Conservation (phyloP, 306 rosid species). For the Gastrolobium bilobum region DNA sequence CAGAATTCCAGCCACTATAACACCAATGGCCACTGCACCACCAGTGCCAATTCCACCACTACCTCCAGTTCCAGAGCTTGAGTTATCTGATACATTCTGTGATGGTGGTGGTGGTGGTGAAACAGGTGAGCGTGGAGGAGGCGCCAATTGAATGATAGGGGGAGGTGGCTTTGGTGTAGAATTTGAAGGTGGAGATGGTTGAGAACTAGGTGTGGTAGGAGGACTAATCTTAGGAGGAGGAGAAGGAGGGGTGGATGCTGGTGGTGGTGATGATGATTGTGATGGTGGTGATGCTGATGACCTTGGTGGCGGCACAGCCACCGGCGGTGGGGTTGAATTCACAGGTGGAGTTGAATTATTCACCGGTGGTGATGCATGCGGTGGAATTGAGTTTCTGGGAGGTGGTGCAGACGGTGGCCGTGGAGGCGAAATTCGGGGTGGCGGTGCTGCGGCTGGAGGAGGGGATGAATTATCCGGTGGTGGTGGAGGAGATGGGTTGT, state of each 20-base stretch:
- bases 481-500: conserved; percentile 42
- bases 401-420: conserved; percentile 49
- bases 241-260: conserved; percentile 56
- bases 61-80: conserved; percentile 46
- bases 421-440: conserved; percentile 46
- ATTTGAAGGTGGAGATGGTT: conserved; percentile 57
- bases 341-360: no score
- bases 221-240: conserved; percentile 54
- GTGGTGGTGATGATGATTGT: conserved; percentile 37
- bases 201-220: conserved; percentile 54
- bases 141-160: conserved; percentile 31
- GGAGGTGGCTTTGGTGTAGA: conserved; percentile 58
- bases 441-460: conserved; percentile 37
- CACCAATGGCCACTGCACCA: conserved; percentile 62
- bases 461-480: conserved; percentile 60
- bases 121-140: conserved; percentile 55
- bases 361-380: conserved; percentile 22
- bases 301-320: conserved; percentile 38
- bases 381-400: conserved; percentile 59
- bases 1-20: conserved; percentile 59
- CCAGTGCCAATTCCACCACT: conserved; percentile 64
- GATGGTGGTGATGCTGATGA: conserved; percentile 52
- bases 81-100: conserved; percentile 44
- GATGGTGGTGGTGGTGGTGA: conserved; percentile 53
- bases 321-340: conserved; percentile 54